A percentile compares a stretch with the other conserved stretches of the same genome.
These are phyloP conservation scores for Bryoglossum gracile DNA, from an alignment of 495 filamentous ascomycete genomes.

Conservation along the genomic window DNA sequence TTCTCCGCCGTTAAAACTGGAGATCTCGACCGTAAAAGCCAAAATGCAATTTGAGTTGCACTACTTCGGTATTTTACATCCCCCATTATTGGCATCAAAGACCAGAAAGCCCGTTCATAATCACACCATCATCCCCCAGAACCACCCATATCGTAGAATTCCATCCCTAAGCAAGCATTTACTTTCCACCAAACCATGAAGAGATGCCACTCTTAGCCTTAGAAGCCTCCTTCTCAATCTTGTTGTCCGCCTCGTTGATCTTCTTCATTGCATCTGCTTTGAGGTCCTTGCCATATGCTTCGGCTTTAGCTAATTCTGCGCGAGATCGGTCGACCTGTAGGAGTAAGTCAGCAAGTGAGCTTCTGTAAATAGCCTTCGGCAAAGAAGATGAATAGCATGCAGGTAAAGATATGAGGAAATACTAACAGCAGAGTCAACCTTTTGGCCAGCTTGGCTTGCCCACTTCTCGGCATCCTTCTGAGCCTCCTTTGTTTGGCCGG, in stretches of 20 bases:
- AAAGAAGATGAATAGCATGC: no score
- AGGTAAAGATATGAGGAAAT: no score
- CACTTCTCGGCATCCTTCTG: conserved; percentile 45
- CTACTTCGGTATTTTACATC: conserved; percentile 8
- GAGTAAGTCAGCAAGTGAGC: no score
- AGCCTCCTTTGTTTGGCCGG: conserved; percentile 39
- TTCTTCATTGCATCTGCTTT: conserved; percentile 56
- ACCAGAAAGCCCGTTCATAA: not conserved
- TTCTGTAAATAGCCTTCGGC: no score
- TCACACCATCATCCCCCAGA: not conserved
- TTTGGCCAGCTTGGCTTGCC: conserved; percentile 43
- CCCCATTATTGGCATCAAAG: not conserved
- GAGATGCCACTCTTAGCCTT: conserved; percentile 74
- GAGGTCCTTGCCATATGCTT: conserved; percentile 52
- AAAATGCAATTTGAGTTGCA: not conserved
- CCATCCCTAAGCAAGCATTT: conserved; percentile 17
- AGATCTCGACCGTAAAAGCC: not conserved
- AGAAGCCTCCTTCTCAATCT: conserved; percentile 64
- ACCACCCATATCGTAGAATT: not conserved
- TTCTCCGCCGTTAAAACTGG: not conserved
- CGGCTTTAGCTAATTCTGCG: conserved; percentile 47
- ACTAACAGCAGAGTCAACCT: conserved; percentile 50
- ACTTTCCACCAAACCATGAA: conserved; percentile 75
- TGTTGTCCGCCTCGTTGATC: conserved; percentile 65
- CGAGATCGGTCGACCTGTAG: conserved; percentile 55